A percentile compares a stretch with the other conserved stretches of the same genome.
Evolutionary conservation across 225 moss, liverwort and hornwort species (phyloP).

Genomic region (Thuidium tamariscinum): DNA sequence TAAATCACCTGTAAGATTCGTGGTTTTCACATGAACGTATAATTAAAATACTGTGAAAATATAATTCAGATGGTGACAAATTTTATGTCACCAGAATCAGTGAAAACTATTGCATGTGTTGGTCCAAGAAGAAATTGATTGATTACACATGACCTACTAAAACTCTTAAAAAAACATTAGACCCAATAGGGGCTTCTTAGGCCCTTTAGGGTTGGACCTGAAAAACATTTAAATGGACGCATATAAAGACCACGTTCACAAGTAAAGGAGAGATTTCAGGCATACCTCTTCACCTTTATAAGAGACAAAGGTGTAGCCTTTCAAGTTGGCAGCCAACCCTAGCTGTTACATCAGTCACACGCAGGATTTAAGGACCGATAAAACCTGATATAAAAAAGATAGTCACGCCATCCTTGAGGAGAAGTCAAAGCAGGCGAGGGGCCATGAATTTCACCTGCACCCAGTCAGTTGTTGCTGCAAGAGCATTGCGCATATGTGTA

Average conservation of each 20-base stretch:
- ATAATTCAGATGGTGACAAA: neutral
- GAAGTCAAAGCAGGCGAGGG: neutral
- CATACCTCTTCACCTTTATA: conserved; percentile 60
- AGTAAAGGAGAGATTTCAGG: neutral
- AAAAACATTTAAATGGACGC: neutral
- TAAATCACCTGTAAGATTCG: neutral
- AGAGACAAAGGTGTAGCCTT: conserved; percentile 57
- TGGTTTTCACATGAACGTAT: neutral
- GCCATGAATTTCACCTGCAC: conserved; percentile 40
- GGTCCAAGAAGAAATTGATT: neutral
- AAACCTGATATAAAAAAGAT: neutral
- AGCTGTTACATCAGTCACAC: conserved; percentile 28
- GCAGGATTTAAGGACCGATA: neutral
- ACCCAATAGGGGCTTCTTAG: neutral
- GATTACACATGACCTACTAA: neutral
- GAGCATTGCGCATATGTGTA: conserved; percentile 45
- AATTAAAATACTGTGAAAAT: neutral
- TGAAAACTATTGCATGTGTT: neutral
- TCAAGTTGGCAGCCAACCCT: conserved; percentile 74
- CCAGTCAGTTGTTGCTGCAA: conserved; percentile 87
- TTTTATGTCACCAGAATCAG: neutral
- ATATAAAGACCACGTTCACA: neutral
- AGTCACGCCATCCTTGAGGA: neutral
- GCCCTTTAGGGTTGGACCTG: neutral
- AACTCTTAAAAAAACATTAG: neutral